A percentile compares a stretch with the other conserved stretches of the same genome.
Conservation (phyloP, 225 moss, liverwort and hornwort genomes). For the Antitrichia curtipendula region DNA sequence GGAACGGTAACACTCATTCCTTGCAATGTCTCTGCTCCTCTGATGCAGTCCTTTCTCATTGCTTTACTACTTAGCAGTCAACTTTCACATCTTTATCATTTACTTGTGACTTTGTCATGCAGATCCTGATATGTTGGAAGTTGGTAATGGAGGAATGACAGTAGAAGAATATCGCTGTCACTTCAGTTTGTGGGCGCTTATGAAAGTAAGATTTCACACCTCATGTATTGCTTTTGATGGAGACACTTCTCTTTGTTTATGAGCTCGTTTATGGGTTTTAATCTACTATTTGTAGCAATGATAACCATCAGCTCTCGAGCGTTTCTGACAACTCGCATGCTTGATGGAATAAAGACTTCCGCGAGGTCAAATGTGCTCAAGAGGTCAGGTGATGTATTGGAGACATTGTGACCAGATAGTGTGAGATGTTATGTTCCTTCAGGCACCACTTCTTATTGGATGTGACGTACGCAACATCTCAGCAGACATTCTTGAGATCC, state of each 20-base stretch:
- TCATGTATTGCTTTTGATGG: not conserved
- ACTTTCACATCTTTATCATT: not conserved
- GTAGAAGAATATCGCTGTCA: slow-evolving; percentile 71
- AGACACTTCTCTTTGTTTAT: not conserved
- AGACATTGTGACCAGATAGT: not conserved
- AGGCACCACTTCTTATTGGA: slow-evolving; percentile 92
- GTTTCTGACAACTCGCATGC: not conserved
- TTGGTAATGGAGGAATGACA: slow-evolving; percentile 92
- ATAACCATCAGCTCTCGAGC: not conserved
- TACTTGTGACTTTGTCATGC: not conserved
- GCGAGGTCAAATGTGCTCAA: not conserved
- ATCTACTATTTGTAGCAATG: not conserved
- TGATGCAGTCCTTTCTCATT: not conserved
- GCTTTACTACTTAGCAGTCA: not conserved
- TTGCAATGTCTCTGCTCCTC: not conserved
- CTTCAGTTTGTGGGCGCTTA: slow-evolving; percentile 89
- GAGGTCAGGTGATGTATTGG: not conserved
- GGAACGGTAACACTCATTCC: slow-evolving; percentile 39
- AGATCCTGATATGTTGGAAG: slow-evolving; percentile 99
- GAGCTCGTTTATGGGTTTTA: not conserved
- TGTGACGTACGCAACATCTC: slow-evolving; percentile 62
- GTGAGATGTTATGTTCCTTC: not conserved
- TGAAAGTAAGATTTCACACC: slow-evolving; percentile 41
- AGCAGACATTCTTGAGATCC: slow-evolving; percentile 43
- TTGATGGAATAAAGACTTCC: not conserved